Base-by-base conservation (phyloP, 2,329 filamentous ascomycete species). In the Botrytis hyacinthi region DNA sequence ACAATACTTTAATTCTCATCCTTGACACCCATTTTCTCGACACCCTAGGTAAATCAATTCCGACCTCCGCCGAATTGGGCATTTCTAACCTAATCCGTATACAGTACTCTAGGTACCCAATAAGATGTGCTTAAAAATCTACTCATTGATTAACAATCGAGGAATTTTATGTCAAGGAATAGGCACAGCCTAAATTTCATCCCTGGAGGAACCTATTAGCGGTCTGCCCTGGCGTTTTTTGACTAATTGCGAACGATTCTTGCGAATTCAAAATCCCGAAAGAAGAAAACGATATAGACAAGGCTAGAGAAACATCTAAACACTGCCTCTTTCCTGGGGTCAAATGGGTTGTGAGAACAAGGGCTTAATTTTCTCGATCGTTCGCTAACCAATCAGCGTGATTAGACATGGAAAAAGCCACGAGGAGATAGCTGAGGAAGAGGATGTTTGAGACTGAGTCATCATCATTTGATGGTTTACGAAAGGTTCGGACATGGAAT, bases 211-310 rank as follows among this genome's bases (percentile, higher is more conserved):
- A 35, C 32, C 40, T 29, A 20, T 35, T 5, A 29, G 61, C 26
- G 4, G 22, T 68, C 65, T 68, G 65, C 65, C 65, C 65, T 68
- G 65, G 46, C 65, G 65, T 66, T 66, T 37, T 51, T 65, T 18
- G 51, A 57, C 51, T 57, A 29, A 57, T 57, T 29, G 14, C 51
- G 14, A 57, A 57, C n/a, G 44, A 48, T 35, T 22, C 44, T 48
- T 62, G 37, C 40, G 61, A 22, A 46, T 32, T 32, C 18, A 32
- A 2, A 40, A 32, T 68, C 18, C 48, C 35, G 10, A 42, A 35
- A 14, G 46, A 16, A 37, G 16, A 32, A 42, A 42, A 57, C 16
- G 37, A 54, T 67, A 12, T 29, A 14, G 46, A 54, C 29, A 68
- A 68, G 65, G 65, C 65, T 68, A 54, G 32, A 68, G 65, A 68